A percentile compares a stretch with the other conserved stretches of the same genome.
These are phyloP conservation scores for Suillus brevipes DNA, from an alignment of 768 basidiomycete species.

Conservation along the genomic window DNA sequence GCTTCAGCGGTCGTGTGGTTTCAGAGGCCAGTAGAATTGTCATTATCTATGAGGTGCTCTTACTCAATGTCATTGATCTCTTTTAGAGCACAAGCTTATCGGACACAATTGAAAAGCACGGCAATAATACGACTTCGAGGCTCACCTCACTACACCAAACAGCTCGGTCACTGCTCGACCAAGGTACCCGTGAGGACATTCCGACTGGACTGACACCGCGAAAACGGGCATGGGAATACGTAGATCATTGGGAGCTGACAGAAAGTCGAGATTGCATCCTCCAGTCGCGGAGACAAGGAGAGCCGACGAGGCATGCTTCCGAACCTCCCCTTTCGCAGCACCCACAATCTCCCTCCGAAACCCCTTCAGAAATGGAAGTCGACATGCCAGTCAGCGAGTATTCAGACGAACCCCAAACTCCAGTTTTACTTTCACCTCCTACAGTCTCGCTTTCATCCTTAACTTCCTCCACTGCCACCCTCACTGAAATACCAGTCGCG, in stretches of 20 bases:
- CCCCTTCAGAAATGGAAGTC: constrained; percentile 29
- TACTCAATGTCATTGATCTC: background rate
- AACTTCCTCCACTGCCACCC: constrained; percentile 37
- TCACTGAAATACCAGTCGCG: constrained; percentile 16
- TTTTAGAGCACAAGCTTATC: constrained; percentile 44
- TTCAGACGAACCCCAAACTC: constrained; percentile 3
- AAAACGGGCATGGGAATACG: constrained; percentile 71
- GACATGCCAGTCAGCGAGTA: constrained; percentile 17
- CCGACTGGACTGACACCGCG: constrained; percentile 76
- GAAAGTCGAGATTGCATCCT: constrained; percentile 61
- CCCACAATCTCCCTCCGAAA: constrained; percentile 18
- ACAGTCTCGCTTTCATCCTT: constrained; percentile 39
- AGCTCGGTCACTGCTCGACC: constrained; percentile 50
- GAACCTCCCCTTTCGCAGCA: constrained; percentile 42
- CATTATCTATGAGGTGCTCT: background rate
- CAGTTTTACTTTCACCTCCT: constrained; percentile 23
- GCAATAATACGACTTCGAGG: constrained; percentile 41
- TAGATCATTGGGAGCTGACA: constrained; percentile 73
- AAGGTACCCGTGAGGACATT: constrained; percentile 62
- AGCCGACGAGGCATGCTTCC: constrained; percentile 27
- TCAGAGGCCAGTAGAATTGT: constrained; percentile 47
- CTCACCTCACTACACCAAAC: constrained; percentile 52
- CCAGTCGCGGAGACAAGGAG: constrained; percentile 45
- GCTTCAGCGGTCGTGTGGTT: constrained; percentile 41
- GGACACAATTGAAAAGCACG: constrained; percentile 44